These are phyloP conservation scores for Candida pseudoviswanathii DNA, from an alignment of 1,139 yeast species.

Conservation along the genomic window DNA sequence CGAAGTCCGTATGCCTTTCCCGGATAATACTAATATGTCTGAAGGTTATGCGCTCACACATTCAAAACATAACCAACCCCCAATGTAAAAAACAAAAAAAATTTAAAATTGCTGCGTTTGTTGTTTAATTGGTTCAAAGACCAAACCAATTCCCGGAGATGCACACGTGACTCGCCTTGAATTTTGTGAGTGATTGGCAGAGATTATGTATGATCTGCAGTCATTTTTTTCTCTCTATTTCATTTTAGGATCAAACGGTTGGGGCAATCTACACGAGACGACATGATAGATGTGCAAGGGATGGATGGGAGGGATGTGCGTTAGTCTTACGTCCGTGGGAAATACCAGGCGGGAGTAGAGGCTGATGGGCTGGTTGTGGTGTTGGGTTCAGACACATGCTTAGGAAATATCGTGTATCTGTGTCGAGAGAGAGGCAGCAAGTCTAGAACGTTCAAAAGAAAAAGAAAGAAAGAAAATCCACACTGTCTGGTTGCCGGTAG, in stretches of 20 bases:
- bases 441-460: not conserved
- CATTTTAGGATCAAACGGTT: conserved; percentile 2
- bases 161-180: not conserved
- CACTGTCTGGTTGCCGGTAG: not conserved
- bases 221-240: not conserved
- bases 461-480: not conserved
- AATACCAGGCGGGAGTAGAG: too few relatives aligned
- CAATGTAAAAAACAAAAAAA: not conserved
- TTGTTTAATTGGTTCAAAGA: not conserved
- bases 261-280: too few relatives aligned
- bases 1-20: not conserved
- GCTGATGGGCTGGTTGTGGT: not conserved
- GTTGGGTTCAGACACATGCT: not conserved
- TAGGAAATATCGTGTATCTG: not conserved
- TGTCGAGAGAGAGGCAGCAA: not conserved
- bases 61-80: not conserved
- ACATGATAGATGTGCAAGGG: too few relatives aligned
- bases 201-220: not conserved
- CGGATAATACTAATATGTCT: not conserved
- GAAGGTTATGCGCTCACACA: not conserved
- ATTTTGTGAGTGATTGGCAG: too few relatives aligned
- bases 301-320: too few relatives aligned
- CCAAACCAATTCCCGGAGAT: not conserved
- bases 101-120: not conserved
- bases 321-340: too few relatives aligned